Evolutionary conservation across 805 yeast species (phyloP).

Genomic region (Candida sithepensis): DNA sequence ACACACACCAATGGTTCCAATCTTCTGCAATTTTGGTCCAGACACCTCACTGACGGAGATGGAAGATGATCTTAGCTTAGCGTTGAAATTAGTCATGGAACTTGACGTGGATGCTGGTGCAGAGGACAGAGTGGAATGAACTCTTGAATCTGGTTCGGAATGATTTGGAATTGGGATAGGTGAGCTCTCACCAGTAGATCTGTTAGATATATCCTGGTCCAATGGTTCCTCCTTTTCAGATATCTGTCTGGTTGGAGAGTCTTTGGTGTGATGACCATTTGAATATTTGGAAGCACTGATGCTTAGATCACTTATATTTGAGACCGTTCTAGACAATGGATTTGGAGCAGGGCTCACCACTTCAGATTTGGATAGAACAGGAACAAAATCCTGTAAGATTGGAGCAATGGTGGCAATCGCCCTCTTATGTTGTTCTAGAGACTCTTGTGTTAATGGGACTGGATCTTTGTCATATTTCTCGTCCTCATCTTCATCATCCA

Average conservation of each 20-base stretch:
- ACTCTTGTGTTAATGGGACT: conserved; percentile 29
- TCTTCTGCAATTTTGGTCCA: conserved; percentile 56
- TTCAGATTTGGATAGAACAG: conserved; percentile 54
- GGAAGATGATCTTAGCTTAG: conserved; percentile 28
- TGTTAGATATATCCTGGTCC: neutral
- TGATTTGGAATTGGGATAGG: conserved; percentile 4
- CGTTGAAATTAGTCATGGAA: conserved; percentile 8
- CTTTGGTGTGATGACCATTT: neutral
- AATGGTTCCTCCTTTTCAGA: neutral
- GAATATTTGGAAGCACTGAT: conserved; percentile 17
- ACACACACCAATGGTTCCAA: conserved; percentile 96
- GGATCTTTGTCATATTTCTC: conserved; percentile 22
- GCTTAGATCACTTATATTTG: conserved; percentile 30
- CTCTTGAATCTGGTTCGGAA: conserved; percentile 3
- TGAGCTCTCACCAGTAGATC: neutral
- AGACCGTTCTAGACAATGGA: conserved; percentile 30
- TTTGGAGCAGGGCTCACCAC: conserved; percentile 31
- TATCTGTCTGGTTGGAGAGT: neutral
- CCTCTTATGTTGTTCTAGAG: conserved; percentile 37
- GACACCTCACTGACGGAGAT: conserved; percentile 36
- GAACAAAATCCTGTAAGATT: conserved; percentile 63
- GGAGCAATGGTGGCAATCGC: conserved; percentile 83
- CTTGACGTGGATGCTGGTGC: conserved; percentile 13
- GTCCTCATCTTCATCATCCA: conserved; percentile 20
- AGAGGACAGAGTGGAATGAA: conserved; percentile 5